Conservation (phyloP, 306 rosid species). For the Pyrus betulifolia region DNA sequence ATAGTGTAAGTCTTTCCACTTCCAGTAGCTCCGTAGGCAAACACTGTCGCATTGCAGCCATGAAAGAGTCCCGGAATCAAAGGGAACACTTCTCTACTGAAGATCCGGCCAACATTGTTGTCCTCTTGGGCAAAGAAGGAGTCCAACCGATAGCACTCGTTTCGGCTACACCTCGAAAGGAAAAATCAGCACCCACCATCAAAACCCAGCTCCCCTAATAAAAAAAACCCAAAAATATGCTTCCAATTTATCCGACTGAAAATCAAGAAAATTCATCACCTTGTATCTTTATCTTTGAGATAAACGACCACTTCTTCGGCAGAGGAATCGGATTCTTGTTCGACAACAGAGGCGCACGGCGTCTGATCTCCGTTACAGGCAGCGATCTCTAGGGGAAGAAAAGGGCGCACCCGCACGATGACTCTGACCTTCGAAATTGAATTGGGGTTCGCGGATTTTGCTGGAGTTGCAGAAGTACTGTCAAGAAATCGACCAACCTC, state of each 20-base stretch:
- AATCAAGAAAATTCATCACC: slow-evolving; percentile 27
- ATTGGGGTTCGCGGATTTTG: slow-evolving; percentile 16
- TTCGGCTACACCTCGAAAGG: slow-evolving; percentile 46
- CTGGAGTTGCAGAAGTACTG: slow-evolving; percentile 18
- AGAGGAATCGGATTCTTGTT: slow-evolving; percentile 22
- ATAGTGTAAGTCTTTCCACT: slow-evolving; percentile 92
- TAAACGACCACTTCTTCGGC: slow-evolving; percentile 46
- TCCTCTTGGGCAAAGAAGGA: slow-evolving; percentile 71
- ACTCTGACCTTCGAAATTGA: slow-evolving; percentile 67
- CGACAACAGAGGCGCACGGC: slow-evolving; percentile 52
- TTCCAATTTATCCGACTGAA: neutral
- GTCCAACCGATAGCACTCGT: slow-evolving; percentile 72
- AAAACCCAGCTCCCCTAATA: neutral
- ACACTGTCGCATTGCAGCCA: slow-evolving; percentile 77
- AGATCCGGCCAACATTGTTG: slow-evolving; percentile 60
- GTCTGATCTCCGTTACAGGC: slow-evolving; percentile 11
- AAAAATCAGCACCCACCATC: neutral
- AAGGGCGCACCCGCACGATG: slow-evolving; percentile 77
- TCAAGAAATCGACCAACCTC: neutral
- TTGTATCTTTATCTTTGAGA: slow-evolving; percentile 71
- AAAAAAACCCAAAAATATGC: neutral
- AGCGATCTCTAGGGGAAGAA: slow-evolving; percentile 49
- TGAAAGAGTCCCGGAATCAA: slow-evolving; percentile 60
- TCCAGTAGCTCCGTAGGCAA: slow-evolving; percentile 96
- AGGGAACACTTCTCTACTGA: slow-evolving; percentile 60